These are phyloP conservation scores for Neurospora sp. DNA, from an alignment of 495 filamentous ascomycete genomes.

Conservation along the genomic window DNA sequence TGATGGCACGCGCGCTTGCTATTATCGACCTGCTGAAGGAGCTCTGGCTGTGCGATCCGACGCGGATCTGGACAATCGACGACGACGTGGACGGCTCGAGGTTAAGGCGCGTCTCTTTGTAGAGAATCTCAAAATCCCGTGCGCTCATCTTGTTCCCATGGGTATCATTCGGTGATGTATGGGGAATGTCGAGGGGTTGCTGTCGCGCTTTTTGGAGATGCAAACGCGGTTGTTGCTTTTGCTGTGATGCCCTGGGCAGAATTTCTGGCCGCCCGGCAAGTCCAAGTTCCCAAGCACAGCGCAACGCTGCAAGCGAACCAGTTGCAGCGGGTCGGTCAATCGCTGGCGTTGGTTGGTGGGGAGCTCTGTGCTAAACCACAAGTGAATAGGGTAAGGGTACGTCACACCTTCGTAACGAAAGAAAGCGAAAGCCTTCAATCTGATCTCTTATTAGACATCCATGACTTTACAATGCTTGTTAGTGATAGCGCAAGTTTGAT, in stretches of 20 bases:
- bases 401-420: not conserved
- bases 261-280: slow-evolving; percentile 15
- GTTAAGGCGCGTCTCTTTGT: slow-evolving; percentile 79
- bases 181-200: slow-evolving; percentile 1
- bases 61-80: slow-evolving; percentile 62
- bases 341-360: not conserved
- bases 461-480: not conserved
- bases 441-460: not conserved
- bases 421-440: not conserved
- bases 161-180: slow-evolving; percentile 16
- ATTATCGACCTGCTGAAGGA: slow-evolving; percentile 24
- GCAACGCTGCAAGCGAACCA: not conserved
- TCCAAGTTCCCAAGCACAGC: slow-evolving; percentile 8
- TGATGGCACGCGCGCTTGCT: slow-evolving; percentile 1
- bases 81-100: slow-evolving; percentile 61
- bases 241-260: slow-evolving; percentile 11
- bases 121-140: slow-evolving; percentile 43
- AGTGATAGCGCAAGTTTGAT: too few species aligned
- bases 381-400: not conserved
- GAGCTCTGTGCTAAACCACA: not conserved
- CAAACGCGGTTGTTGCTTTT: slow-evolving; percentile 14
- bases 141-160: slow-evolving; percentile 35
- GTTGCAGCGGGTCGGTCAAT: not conserved
- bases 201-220: slow-evolving; percentile 16
- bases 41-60: slow-evolving; percentile 41